Conservation (phyloP, 441 rosid species). For the Francoa sonchifolia region DNA sequence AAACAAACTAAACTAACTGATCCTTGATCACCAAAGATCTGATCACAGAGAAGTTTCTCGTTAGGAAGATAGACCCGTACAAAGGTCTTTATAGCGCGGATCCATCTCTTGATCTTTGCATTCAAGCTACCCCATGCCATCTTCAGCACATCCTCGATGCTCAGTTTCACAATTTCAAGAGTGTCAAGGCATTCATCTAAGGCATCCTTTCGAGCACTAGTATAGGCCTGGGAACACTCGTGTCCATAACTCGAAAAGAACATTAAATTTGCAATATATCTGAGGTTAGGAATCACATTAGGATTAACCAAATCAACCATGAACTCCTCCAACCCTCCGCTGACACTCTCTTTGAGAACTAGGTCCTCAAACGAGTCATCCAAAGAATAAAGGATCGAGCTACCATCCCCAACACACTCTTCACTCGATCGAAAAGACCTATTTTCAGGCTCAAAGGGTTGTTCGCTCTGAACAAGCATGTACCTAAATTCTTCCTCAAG, state of each 20-base stretch:
- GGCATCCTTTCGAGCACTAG: constrained; percentile 50
- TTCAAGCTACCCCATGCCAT: constrained; percentile 66
- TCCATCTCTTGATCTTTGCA: constrained; percentile 78
- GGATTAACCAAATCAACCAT: constrained; percentile 59
- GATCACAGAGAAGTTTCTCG: constrained; percentile 54
- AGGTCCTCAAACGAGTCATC: constrained; percentile 58
- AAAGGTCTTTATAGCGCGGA: constrained; percentile 47
- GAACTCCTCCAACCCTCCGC: constrained; percentile 37
- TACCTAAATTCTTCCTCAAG: constrained; percentile 77
- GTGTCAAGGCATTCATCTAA: constrained; percentile 58
- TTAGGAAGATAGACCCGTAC: constrained; percentile 57
- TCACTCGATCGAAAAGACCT: constrained; percentile 58
- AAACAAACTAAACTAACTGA: constrained; percentile 32
- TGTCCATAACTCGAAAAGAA: constrained; percentile 43
- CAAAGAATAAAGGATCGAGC: constrained; percentile 35
- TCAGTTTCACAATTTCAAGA: constrained; percentile 68
- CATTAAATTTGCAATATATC: constrained; percentile 55
- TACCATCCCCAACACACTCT: constrained; percentile 34
- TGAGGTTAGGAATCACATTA: constrained; percentile 51
- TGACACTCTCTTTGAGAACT: constrained; percentile 35
- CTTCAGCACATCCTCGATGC: constrained; percentile 74
- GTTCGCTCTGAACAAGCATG: constrained; percentile 53
- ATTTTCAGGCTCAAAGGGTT: constrained; percentile 55
- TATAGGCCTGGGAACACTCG: constrained; percentile 67
- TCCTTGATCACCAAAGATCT: constrained; percentile 43